Conservation (phyloP, 1,139 yeast genomes). For the Waltiozyma sp. region DNA sequence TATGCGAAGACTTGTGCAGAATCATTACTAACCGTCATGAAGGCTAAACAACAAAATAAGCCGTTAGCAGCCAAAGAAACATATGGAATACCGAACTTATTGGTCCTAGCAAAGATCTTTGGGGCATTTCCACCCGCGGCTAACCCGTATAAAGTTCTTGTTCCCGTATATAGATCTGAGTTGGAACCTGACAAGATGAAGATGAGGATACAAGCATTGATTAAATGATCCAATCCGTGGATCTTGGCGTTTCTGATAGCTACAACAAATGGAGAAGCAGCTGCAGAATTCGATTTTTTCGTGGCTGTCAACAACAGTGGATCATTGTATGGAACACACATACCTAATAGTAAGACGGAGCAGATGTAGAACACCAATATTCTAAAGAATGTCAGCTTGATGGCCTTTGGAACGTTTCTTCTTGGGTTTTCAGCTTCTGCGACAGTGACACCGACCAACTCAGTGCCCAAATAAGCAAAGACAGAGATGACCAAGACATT, state of each 20-base stretch:
- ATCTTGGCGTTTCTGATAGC: slow-evolving; percentile 52
- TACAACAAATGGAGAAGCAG: slow-evolving; percentile 68
- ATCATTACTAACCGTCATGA: slow-evolving; percentile 44
- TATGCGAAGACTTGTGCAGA: slow-evolving; percentile 48
- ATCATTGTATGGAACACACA: slow-evolving; percentile 64
- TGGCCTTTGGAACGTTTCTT: slow-evolving; percentile 63
- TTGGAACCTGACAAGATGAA: slow-evolving; percentile 64
- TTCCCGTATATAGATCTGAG: slow-evolving; percentile 58
- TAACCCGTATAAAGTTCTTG: slow-evolving; percentile 57
- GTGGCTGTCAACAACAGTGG: slow-evolving; percentile 31
- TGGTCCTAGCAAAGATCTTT: slow-evolving; percentile 40
- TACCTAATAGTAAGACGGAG: slow-evolving; percentile 55
- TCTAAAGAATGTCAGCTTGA: slow-evolving; percentile 64
- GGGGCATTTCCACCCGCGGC: slow-evolving; percentile 57
- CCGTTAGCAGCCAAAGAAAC: slow-evolving; percentile 33
- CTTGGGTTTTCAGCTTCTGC: slow-evolving; percentile 71
- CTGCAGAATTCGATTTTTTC: slow-evolving; percentile 38
- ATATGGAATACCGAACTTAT: slow-evolving; percentile 54
- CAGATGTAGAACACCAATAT: slow-evolving; percentile 56
- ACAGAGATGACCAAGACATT: slow-evolving; percentile 65
- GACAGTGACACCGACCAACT: slow-evolving; percentile 58
- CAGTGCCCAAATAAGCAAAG: slow-evolving; percentile 66
- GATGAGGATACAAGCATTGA: slow-evolving; percentile 55
- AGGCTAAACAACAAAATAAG: slow-evolving; percentile 42
- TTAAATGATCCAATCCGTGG: slow-evolving; percentile 45